Base-by-base conservation (phyloP, 805 yeast genomes). In the Wickerhamiella cacticola region DNA sequence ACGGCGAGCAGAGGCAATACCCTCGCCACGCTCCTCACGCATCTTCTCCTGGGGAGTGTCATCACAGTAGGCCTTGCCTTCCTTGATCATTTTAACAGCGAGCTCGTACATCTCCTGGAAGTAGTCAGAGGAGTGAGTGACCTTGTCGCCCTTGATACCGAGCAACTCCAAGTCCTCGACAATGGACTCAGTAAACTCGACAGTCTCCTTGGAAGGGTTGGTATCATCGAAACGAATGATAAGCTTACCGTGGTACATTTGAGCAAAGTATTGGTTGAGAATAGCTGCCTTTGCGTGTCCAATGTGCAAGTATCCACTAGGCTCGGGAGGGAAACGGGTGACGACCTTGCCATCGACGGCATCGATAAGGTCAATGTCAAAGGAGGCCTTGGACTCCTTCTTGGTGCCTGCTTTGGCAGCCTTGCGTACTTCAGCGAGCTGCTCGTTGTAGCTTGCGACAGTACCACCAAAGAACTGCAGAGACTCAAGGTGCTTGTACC, bases 271-370 rank as follows among this genome's bases (percentile, higher is more conserved):
- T 68, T 92, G 92, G 71, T 92, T 92, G 64, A 92, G 75, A 50
- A 92, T 74, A 48, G 99, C 99, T 53, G 98, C 98, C 69, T 92
- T 92, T 52, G 95, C 98, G 64, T 92, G 99, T 57, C 99, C 99
- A 68, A 92, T 92, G 69, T 92, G 99, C 68, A 92, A 75, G 68
- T 88, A 92, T 70, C 99, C 99, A 69, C 95, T 84, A 52, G 99
- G 99, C 72, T 92, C 99, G 55, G 99, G 99, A 46, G 95, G 98
- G 79, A 92, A 92, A 70, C 99, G 82, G 48, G 98, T 94, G 48
- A 94, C 97, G 50, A 92, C 99, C 68, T 88, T 72, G 55, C 99
- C 99, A 50, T 82, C 79, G 60, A 75, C 79, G 50, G 99, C 99
- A 63, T 79, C 94, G 51, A 82, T 83, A 56, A 92, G 76, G 60